Evolutionary conservation across 2,329 filamentous ascomycete species (phyloP).

Genomic region (Epichloe coenophiala): DNA sequence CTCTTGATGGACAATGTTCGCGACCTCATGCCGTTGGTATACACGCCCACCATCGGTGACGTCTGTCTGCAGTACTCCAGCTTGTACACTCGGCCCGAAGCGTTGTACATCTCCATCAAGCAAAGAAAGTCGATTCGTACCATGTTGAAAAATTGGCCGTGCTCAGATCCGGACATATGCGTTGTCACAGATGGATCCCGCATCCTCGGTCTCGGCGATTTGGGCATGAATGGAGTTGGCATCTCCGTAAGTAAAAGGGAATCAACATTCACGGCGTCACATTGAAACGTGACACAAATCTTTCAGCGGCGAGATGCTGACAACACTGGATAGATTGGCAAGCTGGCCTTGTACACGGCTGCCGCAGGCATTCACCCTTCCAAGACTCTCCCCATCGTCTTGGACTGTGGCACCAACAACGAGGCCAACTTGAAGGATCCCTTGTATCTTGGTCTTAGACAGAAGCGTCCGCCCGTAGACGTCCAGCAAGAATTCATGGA

Average conservation of each 20-base stretch:
- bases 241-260: conserved; percentile 56
- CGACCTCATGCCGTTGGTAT: conserved; percentile 72
- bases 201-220: conserved; percentile 81
- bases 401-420: conserved; percentile 54
- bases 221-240: conserved; percentile 93
- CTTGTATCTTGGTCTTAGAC: conserved; percentile 80
- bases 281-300: background rate
- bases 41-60: conserved; percentile 85
- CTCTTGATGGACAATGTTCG: conserved; percentile 64
- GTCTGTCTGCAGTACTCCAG: conserved; percentile 94
- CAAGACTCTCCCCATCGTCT: conserved; percentile 62
- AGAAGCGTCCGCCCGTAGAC: conserved; percentile 62
- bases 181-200: conserved; percentile 94
- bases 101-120: conserved; percentile 89
- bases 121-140: conserved; percentile 82
- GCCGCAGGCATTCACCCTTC: conserved; percentile 87
- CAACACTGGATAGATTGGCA: conserved; percentile 51
- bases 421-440: conserved; percentile 53
- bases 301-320: background rate
- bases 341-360: conserved; percentile 86
- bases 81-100: conserved; percentile 89
- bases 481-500: conserved; percentile 89
- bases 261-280: background rate
- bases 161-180: conserved; percentile 81
- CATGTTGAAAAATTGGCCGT: conserved; percentile 88